Conservation (phyloP, 495 filamentous ascomycete species). For the Emericellopsis terricola region DNA sequence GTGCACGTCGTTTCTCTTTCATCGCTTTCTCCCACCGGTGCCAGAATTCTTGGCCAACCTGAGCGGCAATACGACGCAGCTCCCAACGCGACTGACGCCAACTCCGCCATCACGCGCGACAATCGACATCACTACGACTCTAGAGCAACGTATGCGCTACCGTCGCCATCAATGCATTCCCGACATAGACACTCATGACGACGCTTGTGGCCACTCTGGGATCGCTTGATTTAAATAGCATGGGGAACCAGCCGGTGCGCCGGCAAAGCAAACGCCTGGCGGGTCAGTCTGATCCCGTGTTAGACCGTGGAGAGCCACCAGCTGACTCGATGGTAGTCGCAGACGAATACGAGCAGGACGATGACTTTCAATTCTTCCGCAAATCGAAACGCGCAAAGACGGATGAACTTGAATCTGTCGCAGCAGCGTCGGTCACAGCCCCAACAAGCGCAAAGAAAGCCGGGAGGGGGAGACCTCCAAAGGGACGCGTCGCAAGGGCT, state of each 20-base stretch:
- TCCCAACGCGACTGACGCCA: not conserved
- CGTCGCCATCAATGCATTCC: not conserved
- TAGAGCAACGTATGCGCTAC: no score
- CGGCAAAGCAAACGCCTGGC: slow-evolving; percentile 38
- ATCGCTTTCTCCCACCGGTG: no score
- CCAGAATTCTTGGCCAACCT: no score
- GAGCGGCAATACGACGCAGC: no score
- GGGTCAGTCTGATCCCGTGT: slow-evolving; percentile 25
- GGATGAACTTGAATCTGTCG: slow-evolving; percentile 19
- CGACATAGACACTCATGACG: slow-evolving; percentile 33
- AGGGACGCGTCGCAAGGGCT: slow-evolving; percentile 3
- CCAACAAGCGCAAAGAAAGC: slow-evolving; percentile 16
- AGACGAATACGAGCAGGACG: slow-evolving; percentile 42
- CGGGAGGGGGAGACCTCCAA: slow-evolving; percentile 19
- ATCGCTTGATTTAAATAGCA: slow-evolving; percentile 40
- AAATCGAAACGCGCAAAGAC: slow-evolving; percentile 33
- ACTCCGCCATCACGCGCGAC: not conserved
- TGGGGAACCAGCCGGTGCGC: slow-evolving; percentile 37
- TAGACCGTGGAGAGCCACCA: not conserved
- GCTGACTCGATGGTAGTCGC: slow-evolving; percentile 6
- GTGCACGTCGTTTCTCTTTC: no score
- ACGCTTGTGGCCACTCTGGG: slow-evolving; percentile 38
- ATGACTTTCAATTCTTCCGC: slow-evolving; percentile 44
- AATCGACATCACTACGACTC: not conserved
- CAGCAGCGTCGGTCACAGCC: no score